phyloP scores from a whole-genome alignment of 352 stramenopile species.

The Globisporangium cederbergense region DNA sequence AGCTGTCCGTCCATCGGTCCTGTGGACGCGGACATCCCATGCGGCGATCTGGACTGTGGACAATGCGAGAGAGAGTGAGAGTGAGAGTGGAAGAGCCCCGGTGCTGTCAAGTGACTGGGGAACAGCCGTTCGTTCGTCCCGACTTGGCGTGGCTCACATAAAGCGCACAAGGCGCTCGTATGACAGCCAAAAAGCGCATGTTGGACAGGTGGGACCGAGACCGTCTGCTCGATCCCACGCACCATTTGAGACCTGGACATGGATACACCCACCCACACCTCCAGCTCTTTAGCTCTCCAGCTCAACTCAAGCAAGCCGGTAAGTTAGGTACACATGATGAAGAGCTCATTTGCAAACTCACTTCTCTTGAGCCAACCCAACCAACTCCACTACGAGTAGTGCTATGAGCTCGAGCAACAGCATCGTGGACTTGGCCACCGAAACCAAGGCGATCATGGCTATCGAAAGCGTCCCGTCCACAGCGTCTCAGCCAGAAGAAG shows the following conservation, averaged over 20 bases:
- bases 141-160: not conserved
- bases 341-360: constrained; percentile 11
- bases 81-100: not conserved
- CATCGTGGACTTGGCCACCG: not conserved
- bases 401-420: constrained; percentile 4
- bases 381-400: not conserved
- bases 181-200: constrained; percentile 8
- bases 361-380: not conserved
- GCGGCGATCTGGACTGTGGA: not conserved
- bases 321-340: not conserved
- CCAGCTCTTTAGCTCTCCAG: not conserved
- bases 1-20: not conserved
- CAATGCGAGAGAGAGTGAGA: not conserved
- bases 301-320: not conserved
- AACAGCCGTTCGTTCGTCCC: not conserved
- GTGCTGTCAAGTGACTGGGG: not conserved
- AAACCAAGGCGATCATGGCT: not conserved
- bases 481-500: not conserved
- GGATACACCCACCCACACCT: constrained; percentile 7
- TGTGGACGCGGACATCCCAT: not conserved
- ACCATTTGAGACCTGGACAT: constrained; percentile 8
- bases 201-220: constrained; percentile 5
- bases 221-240: constrained; percentile 1
- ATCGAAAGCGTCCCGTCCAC: not conserved
- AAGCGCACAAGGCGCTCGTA: not conserved